Base-by-base conservation (phyloP, 2,329 filamentous ascomycete species). In the Drechslerella coelobrocha region DNA sequence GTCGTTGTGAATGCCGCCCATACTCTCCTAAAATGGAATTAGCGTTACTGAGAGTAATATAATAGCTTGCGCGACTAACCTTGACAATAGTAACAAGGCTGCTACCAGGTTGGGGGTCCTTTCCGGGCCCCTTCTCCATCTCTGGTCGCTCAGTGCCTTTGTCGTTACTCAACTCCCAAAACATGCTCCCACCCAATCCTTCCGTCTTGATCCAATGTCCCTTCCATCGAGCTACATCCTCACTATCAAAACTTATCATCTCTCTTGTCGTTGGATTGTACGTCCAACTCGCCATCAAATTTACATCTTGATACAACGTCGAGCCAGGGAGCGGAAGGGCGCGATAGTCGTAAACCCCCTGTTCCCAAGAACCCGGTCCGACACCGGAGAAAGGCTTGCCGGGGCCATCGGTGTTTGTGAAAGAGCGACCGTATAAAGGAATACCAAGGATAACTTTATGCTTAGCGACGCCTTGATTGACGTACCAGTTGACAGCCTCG, bases 161-260 rank as follows among this genome's bases (percentile, higher is more conserved):
- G 78, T 97, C 93, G 0, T 86, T 88, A 76, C 89, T 93, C 75
- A 87, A 90, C 81, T 97, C 93, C 90, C 90, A 95, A 91, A 92
- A 97, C 93, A 97, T 97, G n/a, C 55, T 59, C 84, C 91, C 93
- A 1, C 92, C 92, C 0, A 97, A 83, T 0, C 85, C 82, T 41
- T 84, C 81, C 21, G 84, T 78, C 76, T 82, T 84, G 76, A 97
- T 85, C 78, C 87, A 96, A 6, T 84, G 80, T 1, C 87, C 86
- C 81, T 96, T 97, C 74, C 80, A 78, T 74, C 82, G 81, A 2
- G 87, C 89, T 78, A 92, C 85, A 1, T 82, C 79, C 0, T 86
- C 83, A 1, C 86, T 92, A 77, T 92, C 89, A 77, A 96, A 97
- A 45, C 85, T 89, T 55, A 97, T 84, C 82, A 97, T 84, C 66